Evolutionary conservation across 169 alveolate genomes (phyloP).

Genomic region (Eimeria acervulina): DNA sequence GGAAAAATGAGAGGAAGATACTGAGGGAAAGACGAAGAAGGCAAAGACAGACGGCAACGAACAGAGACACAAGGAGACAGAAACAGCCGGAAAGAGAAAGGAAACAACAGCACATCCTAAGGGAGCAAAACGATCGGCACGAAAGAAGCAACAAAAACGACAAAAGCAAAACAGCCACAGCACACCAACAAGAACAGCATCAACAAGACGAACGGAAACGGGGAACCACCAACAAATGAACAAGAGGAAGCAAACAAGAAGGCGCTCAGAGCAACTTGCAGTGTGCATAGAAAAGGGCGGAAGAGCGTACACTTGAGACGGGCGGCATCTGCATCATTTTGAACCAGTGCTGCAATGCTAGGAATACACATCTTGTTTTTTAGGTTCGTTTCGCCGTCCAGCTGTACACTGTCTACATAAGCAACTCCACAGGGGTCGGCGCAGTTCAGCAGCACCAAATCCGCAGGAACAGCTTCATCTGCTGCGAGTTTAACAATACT

Average conservation of each 20-base stretch:
- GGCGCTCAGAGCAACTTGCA: not conserved
- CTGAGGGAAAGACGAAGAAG: too few relatives aligned
- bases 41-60: not conserved
- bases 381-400: slow-evolving; percentile 97
- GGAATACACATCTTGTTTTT: slow-evolving; percentile 93
- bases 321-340: slow-evolving; percentile 88
- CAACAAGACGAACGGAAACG: too few relatives aligned
- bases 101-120: too few relatives aligned
- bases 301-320: slow-evolving; percentile 64
- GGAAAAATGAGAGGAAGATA: slow-evolving; percentile 1
- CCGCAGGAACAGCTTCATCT: slow-evolving; percentile 96
- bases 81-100: not conserved
- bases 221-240: not conserved
- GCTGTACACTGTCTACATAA: slow-evolving; percentile 92
- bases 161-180: too few relatives aligned
- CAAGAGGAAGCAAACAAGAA: not conserved
- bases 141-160: too few relatives aligned
- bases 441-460: slow-evolving; percentile 94
- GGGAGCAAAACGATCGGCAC: too few relatives aligned
- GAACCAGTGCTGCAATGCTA: slow-evolving; percentile 85
- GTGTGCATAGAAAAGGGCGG: not conserved
- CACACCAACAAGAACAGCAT: too few relatives aligned
- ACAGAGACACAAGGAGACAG: slow-evolving; percentile 16
- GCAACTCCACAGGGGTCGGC: slow-evolving; percentile 94
- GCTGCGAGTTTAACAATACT: slow-evolving; percentile 94